These are phyloP conservation scores for Agastache rugosa DNA, from an alignment of 257 asterid species.

Conservation along the genomic window DNA sequence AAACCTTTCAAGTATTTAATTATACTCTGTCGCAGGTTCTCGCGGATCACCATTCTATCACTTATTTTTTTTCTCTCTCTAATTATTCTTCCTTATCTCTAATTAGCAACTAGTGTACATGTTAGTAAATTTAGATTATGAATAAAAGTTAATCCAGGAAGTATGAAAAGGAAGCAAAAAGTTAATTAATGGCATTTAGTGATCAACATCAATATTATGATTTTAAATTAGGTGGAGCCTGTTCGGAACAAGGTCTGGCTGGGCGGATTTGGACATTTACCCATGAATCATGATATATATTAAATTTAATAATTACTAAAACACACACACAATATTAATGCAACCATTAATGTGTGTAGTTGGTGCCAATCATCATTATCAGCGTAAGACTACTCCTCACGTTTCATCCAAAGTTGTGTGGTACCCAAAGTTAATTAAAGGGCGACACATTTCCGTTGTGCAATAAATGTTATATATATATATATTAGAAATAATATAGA, in stretches of 20 bases:
- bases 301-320: neutral
- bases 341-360: neutral
- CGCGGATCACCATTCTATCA: no score
- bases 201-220: neutral
- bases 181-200: neutral
- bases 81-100: no score
- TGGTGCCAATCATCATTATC: constrained; percentile 4
- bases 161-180: neutral
- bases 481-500: no score
- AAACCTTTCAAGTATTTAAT: no score
- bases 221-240: no score
- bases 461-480: constrained; percentile 24
- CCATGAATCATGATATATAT: neutral
- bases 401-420: constrained; percentile 15
- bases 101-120: no score
- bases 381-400: neutral
- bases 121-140: no score
- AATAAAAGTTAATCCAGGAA: neutral
- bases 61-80: no score
- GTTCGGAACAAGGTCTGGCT: no score
- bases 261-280: neutral
- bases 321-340: neutral
- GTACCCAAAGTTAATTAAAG: neutral
- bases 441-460: constrained; percentile 4
- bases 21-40: no score